Percentiles rank a stretch among this genome's conserved stretches.
These are phyloP conservation scores for Daldinia eschscholtzii DNA, from an alignment of 2,329 filamentous ascomycete genomes.

Conservation along the genomic window DNA sequence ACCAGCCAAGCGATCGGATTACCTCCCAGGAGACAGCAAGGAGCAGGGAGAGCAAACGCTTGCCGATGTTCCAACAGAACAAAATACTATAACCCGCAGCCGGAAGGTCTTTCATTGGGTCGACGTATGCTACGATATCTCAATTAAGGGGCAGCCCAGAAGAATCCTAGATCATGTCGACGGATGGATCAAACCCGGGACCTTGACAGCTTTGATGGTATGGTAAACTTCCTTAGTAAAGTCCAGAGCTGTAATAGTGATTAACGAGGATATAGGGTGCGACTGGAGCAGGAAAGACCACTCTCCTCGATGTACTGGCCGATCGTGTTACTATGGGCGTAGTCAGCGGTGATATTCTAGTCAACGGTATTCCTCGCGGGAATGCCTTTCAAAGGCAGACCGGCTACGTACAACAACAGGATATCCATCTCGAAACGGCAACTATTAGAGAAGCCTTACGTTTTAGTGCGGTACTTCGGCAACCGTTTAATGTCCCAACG, in stretches of 20 bases:
- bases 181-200: slow-evolving; percentile 92
- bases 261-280: slow-evolving; percentile 59
- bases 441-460: slow-evolving; percentile 75
- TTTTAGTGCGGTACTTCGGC: slow-evolving; percentile 74
- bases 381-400: slow-evolving; percentile 76
- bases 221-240: not conserved
- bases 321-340: slow-evolving; percentile 76
- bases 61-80: slow-evolving; percentile 1
- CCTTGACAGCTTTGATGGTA: slow-evolving; percentile 84
- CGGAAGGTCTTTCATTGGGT: slow-evolving; percentile 80
- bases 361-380: slow-evolving; percentile 73
- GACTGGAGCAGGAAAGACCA: slow-evolving; percentile 79
- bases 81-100: slow-evolving; percentile 31
- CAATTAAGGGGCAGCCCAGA: slow-evolving; percentile 80
- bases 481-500: slow-evolving; percentile 68
- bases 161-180: slow-evolving; percentile 82
- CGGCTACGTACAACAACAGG: slow-evolving; percentile 77
- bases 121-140: slow-evolving; percentile 77
- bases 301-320: slow-evolving; percentile 77
- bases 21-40: not conserved
- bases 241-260: not conserved
- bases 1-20: not conserved
- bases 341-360: slow-evolving; percentile 76
- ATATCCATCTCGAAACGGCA: slow-evolving; percentile 73
- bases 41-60: not conserved